phyloP scores from a whole-genome alignment of 2,329 filamentous ascomycete genomes.

The Cercospora janseana region DNA sequence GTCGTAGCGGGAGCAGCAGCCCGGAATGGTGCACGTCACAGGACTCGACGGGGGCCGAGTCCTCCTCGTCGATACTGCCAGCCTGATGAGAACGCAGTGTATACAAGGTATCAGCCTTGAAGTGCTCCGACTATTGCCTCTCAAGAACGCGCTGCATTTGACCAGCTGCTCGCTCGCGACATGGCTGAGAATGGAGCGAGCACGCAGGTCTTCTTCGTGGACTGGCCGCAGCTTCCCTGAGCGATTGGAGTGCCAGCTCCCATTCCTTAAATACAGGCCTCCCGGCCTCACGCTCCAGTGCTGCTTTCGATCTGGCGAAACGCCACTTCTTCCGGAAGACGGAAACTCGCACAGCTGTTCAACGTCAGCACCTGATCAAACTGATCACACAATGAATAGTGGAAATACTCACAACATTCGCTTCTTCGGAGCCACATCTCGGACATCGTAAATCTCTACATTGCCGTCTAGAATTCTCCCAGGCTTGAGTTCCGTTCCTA shows the following conservation, averaged over 20 bases:
- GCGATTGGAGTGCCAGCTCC: neutral
- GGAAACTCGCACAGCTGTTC: constrained; percentile 73
- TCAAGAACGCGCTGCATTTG: too few relatives aligned
- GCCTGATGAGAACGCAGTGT: too few relatives aligned
- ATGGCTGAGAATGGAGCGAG: neutral
- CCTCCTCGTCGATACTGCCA: too few relatives aligned
- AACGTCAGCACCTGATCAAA: neutral
- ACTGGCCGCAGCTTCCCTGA: neutral
- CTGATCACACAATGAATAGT: neutral
- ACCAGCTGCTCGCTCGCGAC: neutral
- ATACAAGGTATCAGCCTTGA: too few relatives aligned
- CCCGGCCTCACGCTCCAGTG: neutral
- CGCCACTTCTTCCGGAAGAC: constrained; percentile 77
- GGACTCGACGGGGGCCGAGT: too few relatives aligned
- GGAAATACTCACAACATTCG: constrained; percentile 67
- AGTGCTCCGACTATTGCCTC: neutral
- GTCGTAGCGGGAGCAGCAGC: too few relatives aligned
- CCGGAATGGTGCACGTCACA: too few relatives aligned
- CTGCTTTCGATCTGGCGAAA: constrained; percentile 14
- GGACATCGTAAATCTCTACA: constrained; percentile 62
- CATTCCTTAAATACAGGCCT: neutral
- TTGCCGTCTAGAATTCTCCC: constrained; percentile 55
- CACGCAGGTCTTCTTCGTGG: neutral
- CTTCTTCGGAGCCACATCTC: constrained; percentile 90
- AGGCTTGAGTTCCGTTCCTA: constrained; percentile 58